phyloP scores from a whole-genome alignment of 768 basidiomycete species.

The Lanmaoa pseudosensibilis region DNA sequence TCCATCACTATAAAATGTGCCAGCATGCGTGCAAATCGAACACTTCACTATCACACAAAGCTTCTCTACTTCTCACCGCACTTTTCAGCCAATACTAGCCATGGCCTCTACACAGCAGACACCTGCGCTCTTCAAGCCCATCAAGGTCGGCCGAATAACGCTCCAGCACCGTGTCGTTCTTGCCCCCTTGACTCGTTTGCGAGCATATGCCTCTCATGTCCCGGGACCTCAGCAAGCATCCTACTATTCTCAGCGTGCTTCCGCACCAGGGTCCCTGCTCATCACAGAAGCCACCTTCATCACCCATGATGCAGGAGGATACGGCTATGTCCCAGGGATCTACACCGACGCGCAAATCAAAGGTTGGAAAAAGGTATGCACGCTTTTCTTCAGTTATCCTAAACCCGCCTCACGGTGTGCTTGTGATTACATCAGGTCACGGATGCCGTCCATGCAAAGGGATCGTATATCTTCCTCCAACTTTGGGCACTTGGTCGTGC shows the following conservation, averaged over 20 bases:
- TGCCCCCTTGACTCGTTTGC: constrained; percentile 51
- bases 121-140: constrained; percentile 45
- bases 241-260: constrained; percentile 52
- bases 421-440: constrained; percentile 41
- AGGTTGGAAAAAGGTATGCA: constrained; percentile 48
- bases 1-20: background rate
- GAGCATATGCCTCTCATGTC: constrained; percentile 37
- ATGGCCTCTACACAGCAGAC: constrained; percentile 4
- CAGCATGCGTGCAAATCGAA: background rate
- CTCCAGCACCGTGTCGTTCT: constrained; percentile 54
- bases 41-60: background rate
- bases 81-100: background rate
- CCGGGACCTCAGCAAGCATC: constrained; percentile 38
- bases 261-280: constrained; percentile 50
- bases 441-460: constrained; percentile 55
- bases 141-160: constrained; percentile 41
- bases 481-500: constrained; percentile 59
- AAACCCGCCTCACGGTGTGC: background rate
- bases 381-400: no score
- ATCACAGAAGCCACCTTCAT: constrained; percentile 61
- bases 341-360: constrained; percentile 58
- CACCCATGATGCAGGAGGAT: constrained; percentile 48
- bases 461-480: constrained; percentile 48
- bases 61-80: background rate
- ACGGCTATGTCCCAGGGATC: constrained; percentile 56